Evolutionary conservation across 257 asterid genomes (phyloP), one percentile per base, ranked within the genome.

Genomic region (Agastache rugosa): DNA sequence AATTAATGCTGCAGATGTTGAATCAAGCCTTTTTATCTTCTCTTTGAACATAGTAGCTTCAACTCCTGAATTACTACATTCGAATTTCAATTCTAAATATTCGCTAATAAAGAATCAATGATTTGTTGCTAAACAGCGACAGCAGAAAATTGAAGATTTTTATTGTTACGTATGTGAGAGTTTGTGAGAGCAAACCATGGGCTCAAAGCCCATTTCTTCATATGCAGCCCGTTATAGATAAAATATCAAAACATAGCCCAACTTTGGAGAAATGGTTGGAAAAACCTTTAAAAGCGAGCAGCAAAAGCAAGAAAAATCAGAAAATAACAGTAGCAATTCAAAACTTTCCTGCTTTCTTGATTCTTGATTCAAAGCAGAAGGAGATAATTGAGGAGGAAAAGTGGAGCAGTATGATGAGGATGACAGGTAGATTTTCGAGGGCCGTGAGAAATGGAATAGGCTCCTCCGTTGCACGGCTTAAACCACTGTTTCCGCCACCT

Each of bases 401-500:
- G 12, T 55, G 63, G 17, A 55, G 75, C 79, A 63, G 9, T 16
- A 83, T 80, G 93, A 83, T 91, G 79, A 79, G 85, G 60, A 61
- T 86, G 37, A 83, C 87, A 56, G 85, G 85, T 61, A 88, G 72
- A 61, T 60, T 77, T 20, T 67, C 76, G 74, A 82, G 90, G 85
- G 72, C 75, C 12, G 23, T 77, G 60, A 87, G 75, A 48, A 63
- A 68, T 48, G 70, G 72, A 69, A 50, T 34, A 8, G 66, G 83
- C 72, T 78, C 72, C 41, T 61, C 85, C 61, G 51, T 80, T 45
- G 75, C 86, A 54, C 62, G 73, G 45, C 77, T 67, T 55, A 76
- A 62, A 65, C 87, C 67, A 56, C 83, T 83, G 63, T 65, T n/a
- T 17, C 69, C 62, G 37, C 79, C 75, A 19, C 79, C 69, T 6